These are phyloP conservation scores for Solanum arcanum DNA, from an alignment of 257 asterid genomes.

Conservation along the genomic window DNA sequence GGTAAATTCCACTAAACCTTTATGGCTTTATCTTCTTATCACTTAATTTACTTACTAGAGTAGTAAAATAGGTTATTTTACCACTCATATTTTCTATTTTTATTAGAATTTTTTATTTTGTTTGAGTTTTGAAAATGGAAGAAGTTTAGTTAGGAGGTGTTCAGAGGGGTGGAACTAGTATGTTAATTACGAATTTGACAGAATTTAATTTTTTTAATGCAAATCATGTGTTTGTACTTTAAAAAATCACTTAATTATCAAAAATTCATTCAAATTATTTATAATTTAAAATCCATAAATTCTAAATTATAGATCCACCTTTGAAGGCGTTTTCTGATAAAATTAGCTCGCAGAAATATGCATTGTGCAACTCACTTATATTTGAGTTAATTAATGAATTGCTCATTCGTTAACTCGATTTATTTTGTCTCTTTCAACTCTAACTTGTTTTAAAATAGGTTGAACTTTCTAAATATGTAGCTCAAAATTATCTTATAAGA, in stretches of 20 bases:
- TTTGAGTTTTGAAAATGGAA: neutral
- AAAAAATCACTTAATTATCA: neutral
- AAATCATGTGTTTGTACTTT: neutral
- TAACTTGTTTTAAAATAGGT: neutral
- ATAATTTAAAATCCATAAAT: neutral
- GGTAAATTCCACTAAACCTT: neutral
- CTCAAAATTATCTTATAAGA: neutral
- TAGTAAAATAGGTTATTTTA: neutral
- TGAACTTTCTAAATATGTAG: neutral
- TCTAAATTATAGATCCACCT: neutral
- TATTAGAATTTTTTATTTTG: neutral
- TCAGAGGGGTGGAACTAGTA: no score
- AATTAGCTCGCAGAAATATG: no score
- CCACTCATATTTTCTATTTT: neutral
- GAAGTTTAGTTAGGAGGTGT: neutral
- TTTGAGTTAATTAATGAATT: neutral
- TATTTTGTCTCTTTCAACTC: neutral
- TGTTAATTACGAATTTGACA: neutral
- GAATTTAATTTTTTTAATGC: fast-evolving
- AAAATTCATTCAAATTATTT: neutral
- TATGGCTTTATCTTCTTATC: neutral
- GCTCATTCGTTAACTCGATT: no score
- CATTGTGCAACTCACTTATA: fast-evolving
- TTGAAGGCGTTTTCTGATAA: no score
- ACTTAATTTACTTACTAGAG: neutral